Evolutionary conservation across 805 yeast species (phyloP), one percentile per base, ranked within the genome.

Genomic region (Yarrowia deformans): DNA sequence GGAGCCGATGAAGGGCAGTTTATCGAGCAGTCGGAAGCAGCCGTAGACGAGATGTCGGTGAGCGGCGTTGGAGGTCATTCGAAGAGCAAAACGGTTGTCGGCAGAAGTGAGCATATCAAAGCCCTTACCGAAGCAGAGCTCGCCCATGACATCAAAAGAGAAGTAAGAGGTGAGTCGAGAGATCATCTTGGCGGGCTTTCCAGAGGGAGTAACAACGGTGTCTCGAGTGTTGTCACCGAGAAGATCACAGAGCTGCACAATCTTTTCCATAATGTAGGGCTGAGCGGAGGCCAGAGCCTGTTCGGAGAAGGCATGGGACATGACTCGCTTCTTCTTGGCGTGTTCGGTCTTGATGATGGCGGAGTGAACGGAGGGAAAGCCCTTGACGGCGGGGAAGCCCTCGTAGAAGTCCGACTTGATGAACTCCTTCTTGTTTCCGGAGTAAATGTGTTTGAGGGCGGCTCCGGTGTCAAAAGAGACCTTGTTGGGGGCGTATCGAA

Each of bases 71-170:
- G 70, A 70, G 29, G 70, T 70, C 40, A 70, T 56, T 29, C 67
- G 58, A 2, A 70, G 52, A 12, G 70, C 70, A 32, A 68, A 69
- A 8, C 72, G 64, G 50, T 69, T 70, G 34, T 69, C 71, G 9
- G 70, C 48, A 18, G 60, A 43, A 9, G 61, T 16, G 43, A 70
- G 68, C 72, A 70, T 70, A 32, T 70, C 72, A 35, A 70, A 70
- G 35, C 71, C 52, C 60, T 69, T 70, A 14, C 72, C 72, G 42
- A 70, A 70, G 48, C 72, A 70, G 35, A 70, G 61, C 48, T 70
- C 72, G 8, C 72, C 72, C 72, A 70, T 70, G 34, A 70, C 71
- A 35, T 70, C 72, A 43, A 70, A 70, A 5, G 72, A 69, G 14
- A 70, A 54, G 55, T 67, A 70, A 9, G 63, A 54, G 10, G 72